Evolutionary conservation across 2,329 filamentous ascomycete species (phyloP).

Genomic region (Biscogniauxia marginata): DNA sequence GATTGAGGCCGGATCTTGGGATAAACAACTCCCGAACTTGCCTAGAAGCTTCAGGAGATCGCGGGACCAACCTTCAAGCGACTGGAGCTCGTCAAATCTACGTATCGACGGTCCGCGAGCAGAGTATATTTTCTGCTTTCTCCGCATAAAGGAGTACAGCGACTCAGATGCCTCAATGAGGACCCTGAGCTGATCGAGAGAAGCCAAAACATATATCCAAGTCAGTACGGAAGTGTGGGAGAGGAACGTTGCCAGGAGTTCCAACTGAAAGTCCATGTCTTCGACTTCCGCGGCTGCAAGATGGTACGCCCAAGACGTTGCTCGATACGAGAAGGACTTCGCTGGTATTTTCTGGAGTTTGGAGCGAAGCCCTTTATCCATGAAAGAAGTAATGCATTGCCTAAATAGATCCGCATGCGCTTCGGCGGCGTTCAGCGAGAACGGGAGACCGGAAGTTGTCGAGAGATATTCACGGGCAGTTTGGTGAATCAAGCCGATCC

Average conservation of each 20-base stretch:
- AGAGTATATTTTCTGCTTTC: background rate
- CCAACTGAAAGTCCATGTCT: background rate
- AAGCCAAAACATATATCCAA: background rate
- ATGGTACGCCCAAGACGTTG: background rate
- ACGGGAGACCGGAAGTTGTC: background rate
- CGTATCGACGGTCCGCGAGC: background rate
- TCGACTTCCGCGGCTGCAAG: background rate
- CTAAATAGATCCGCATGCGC: background rate
- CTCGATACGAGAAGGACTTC: background rate
- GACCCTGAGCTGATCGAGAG: background rate
- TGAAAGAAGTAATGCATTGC: background rate
- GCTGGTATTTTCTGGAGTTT: background rate
- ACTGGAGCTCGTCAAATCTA: background rate
- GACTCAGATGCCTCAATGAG: background rate
- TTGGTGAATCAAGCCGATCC: constrained; percentile 12
- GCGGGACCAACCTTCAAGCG: background rate
- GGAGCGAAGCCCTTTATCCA: background rate
- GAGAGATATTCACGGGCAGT: constrained; percentile 16
- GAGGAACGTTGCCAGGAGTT: background rate
- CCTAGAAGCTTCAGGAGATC: background rate
- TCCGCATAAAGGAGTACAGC: background rate
- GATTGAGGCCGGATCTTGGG: background rate
- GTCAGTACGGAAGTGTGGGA: background rate
- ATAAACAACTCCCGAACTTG: background rate
- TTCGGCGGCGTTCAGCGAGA: background rate